Evolutionary conservation across 2,329 filamentous ascomycete species (phyloP), one percentile per base, ranked within the genome.

Genomic region (Talaromyces sp.): DNA sequence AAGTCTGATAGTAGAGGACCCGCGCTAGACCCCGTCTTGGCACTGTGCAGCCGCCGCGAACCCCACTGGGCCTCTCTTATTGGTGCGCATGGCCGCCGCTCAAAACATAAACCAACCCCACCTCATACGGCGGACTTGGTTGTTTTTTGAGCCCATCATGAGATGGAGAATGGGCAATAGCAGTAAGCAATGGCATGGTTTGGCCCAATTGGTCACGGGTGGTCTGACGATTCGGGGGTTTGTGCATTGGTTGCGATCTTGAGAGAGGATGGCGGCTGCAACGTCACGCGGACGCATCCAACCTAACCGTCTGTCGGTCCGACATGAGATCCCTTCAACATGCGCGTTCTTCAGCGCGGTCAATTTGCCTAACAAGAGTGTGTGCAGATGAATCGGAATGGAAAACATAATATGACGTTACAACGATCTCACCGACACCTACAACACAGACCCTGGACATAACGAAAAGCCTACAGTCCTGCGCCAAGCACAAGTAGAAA

Each of bases 61-160:
- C 31, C 14, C 14, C 52, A 35, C 51, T 31, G 52, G 55, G 49
- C 56, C 29, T 52, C 29, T 49, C 29, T 43, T 19, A 19, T n/a
- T 50, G 32, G 11, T 27, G 11, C 43, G 41, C 54, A 51, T 51
- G 6, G n/a, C n/a, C 10, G 21, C n/a, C 51, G 29, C 35, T 24
- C 51, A 51, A 58, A 59, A 63, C 58, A 52, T 64, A 64, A 63
- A 54, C 56, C 61, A 63, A 64, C 61, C 29, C 58, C 63, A 57
- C 55, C 56, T 49, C 43, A 46, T 46, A 11, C 4, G 9, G 43
- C 19, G 43, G 43, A 46, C 43, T 46, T 46, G n/a, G 43, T 46
- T 46, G 43, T 46, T 46, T 24, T 35, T 24, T 24, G 43, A 46
- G 19, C 43, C 43, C 9, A 11, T n/a, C 9, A 24, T 14, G 43